Base-by-base conservation (phyloP, 2,329 filamentous ascomycete genomes). In the Penicillium sp. region DNA sequence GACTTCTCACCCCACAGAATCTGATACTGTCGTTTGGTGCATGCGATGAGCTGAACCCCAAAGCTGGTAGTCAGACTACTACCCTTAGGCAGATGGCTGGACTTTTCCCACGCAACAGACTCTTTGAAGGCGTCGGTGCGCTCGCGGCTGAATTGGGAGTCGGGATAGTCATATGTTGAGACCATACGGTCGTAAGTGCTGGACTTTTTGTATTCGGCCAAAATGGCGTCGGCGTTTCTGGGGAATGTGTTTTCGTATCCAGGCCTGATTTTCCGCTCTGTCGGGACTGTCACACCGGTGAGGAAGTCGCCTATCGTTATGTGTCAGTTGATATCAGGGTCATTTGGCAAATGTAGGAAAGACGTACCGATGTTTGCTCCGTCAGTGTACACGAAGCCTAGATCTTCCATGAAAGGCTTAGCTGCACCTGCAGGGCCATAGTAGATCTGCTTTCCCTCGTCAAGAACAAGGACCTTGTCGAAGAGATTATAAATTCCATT, bases 1-100 rank as follows among this genome's bases (percentile, higher is more conserved):
- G 82, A 76, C 61, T 85, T 85, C 69, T 89, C 85, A 42, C 85
- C 85, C 76, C 80, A 82, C 2, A 88, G 61, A 34, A 88, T 83
- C 61, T 87, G 83, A 59, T 87, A 88, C 60, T 88, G 85, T 5
- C 86, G 79, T 13, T 69, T 73, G 9, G 86, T 69, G 55, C 81
- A 82, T 1, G 83, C 79, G 22, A 74, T 78, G 18, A 88, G 76
- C 63, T 89, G 85, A 0, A 72, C 70, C 0, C 61, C 24, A 61
- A 86, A 84, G 14, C 76, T 74, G 2, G 81, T 78, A 0, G 82
- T 88, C 50, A 85, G 69, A 0, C 84, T 78, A 9, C 82, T 86
- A 22, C 70, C 74, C 38, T 79, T 77, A 0, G 79, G 74, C 0
- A 88, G 72, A 11, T 75, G 74, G 42, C 78, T 81, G 51, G 83